Evolutionary conservation across 352 stramenopile genomes (phyloP).

Genomic region (Globisporangium mamillatum): DNA sequence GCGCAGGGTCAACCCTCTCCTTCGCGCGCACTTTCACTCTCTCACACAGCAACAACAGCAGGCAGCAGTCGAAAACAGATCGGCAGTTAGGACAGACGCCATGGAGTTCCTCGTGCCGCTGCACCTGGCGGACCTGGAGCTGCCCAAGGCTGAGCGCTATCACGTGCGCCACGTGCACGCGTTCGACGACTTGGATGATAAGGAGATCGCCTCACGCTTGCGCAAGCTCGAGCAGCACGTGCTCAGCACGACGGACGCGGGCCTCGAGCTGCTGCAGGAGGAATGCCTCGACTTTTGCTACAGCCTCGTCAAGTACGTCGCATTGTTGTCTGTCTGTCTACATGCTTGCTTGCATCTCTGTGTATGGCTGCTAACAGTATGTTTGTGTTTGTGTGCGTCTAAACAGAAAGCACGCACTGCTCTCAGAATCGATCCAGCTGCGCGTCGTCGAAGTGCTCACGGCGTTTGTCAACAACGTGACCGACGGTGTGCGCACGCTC

Average conservation of each 20-base stretch:
- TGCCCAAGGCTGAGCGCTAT: slow-evolving; percentile 62
- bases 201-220: slow-evolving; percentile 43
- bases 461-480: slow-evolving; percentile 55
- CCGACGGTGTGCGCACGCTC: slow-evolving; percentile 41
- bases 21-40: slow-evolving; percentile 13
- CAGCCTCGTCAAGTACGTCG: slow-evolving; percentile 62
- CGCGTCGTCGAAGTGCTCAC: slow-evolving; percentile 64
- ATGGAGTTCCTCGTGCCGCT: slow-evolving; percentile 82
- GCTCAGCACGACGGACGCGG: slow-evolving; percentile 48
- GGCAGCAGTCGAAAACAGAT: neutral
- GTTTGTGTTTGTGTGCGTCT: neutral
- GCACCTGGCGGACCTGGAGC: slow-evolving; percentile 71
- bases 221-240: slow-evolving; percentile 54
- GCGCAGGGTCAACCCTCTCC: neutral
- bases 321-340: neutral
- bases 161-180: slow-evolving; percentile 61
- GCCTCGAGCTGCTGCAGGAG: slow-evolving; percentile 50
- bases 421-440: slow-evolving; percentile 53
- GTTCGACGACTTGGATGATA: slow-evolving; percentile 47
- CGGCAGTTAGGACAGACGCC: neutral
- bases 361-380: neutral
- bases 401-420: slow-evolving; percentile 41
- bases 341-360: neutral
- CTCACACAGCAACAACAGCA: neutral
- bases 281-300: slow-evolving; percentile 73